Conservation (phyloP, 2,329 filamentous ascomycete genomes). For the Xylariaceae sp. region DNA sequence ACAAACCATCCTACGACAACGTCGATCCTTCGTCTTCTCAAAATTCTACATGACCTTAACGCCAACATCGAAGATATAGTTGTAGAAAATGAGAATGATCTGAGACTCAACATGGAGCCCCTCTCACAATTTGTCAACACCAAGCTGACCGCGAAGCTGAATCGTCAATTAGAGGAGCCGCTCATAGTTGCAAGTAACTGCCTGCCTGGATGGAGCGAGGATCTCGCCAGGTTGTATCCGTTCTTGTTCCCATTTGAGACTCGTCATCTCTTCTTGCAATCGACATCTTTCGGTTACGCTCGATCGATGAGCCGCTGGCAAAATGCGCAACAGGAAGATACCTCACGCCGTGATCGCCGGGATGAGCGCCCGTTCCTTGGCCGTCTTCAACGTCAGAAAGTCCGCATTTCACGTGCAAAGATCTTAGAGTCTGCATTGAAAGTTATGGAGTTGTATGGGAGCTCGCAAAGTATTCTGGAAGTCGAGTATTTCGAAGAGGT, state of each 20-base stretch:
- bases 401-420: constrained; percentile 91
- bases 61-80: constrained; percentile 89
- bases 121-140: constrained; percentile 96
- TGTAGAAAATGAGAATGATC: constrained; percentile 66
- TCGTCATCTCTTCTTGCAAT: constrained; percentile 92
- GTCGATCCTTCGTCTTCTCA: constrained; percentile 81
- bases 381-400: constrained; percentile 89
- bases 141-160: constrained; percentile 95
- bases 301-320: constrained; percentile 98
- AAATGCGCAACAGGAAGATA: constrained; percentile 77
- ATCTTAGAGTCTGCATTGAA: constrained; percentile 96
- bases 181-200: constrained; percentile 96
- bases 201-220: constrained; percentile 92
- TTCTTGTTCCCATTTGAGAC: constrained; percentile 99
- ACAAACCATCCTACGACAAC: constrained; percentile 80
- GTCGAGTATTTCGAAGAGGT: constrained; percentile 99
- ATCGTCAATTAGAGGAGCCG: constrained; percentile 93
- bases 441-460: constrained; percentile 97
- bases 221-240: constrained; percentile 86
- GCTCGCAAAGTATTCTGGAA: constrained; percentile 92
- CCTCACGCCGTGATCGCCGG: constrained; percentile 75
- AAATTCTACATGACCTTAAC: constrained; percentile 89
- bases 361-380: constrained; percentile 91
- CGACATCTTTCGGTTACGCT: constrained; percentile 96
- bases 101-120: constrained; percentile 74